Percentiles rank a stretch among this genome's conserved stretches.
Evolutionary conservation across 495 filamentous ascomycete species (phyloP).

Genomic region (Aspergillus coremiiformis): DNA sequence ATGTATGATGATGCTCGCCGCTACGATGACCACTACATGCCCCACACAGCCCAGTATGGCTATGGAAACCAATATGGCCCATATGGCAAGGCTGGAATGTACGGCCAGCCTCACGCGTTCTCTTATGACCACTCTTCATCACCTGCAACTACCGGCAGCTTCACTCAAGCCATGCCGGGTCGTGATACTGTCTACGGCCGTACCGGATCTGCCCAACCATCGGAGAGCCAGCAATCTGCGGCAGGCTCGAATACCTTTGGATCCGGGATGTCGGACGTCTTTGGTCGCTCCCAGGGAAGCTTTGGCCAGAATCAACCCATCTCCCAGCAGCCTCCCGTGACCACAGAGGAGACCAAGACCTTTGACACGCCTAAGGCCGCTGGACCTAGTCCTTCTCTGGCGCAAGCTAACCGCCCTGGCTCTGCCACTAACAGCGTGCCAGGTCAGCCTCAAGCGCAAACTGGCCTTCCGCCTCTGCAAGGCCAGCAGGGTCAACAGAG

Average conservation of each 20-base stretch:
- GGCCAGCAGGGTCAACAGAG: constrained; percentile 57
- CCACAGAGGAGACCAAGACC: constrained; percentile 66
- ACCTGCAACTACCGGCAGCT: constrained; percentile 61
- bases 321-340: constrained; percentile 53
- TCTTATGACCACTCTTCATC: constrained; percentile 75
- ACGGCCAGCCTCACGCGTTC: constrained; percentile 73
- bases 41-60: constrained; percentile 51
- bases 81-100: constrained; percentile 75
- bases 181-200: constrained; percentile 77
- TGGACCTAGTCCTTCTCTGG: constrained; percentile 79
- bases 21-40: constrained; percentile 49
- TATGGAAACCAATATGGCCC: constrained; percentile 68
- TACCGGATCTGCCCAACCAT: constrained; percentile 63
- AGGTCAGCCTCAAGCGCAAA: constrained; percentile 50
- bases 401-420: constrained; percentile 70
- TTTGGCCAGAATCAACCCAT: constrained; percentile 65
- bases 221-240: constrained; percentile 56
- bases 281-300: constrained; percentile 59
- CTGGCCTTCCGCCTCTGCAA: constrained; percentile 68
- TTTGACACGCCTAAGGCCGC: constrained; percentile 66
- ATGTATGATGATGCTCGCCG: constrained; percentile 51
- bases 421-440: constrained; percentile 72
- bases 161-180: constrained; percentile 57
- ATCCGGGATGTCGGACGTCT: constrained; percentile 66
- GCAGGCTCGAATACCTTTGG: constrained; percentile 57